A percentile compares a stretch with the other conserved stretches of the same genome.
Conservation (phyloP, 208 protist genomes). For the Acanthamoeba lenticulata region DNA sequence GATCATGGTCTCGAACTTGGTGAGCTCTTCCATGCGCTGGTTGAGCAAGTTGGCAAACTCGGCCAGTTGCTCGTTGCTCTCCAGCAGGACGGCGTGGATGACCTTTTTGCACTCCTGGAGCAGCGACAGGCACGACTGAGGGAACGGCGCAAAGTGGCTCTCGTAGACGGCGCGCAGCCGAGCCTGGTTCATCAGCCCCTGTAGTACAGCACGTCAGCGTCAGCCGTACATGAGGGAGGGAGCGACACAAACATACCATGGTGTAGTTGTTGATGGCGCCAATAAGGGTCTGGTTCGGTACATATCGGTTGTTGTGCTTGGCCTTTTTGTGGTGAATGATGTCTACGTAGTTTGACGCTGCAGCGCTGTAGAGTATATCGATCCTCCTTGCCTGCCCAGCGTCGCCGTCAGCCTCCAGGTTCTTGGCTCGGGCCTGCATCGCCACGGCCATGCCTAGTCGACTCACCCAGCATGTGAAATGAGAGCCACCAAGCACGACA, state of each 20-base stretch:
- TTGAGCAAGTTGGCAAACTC: neutral
- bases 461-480: too few relatives aligned
- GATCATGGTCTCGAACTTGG: neutral
- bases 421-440: neutral
- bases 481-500: neutral
- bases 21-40: neutral
- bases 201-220: too few relatives aligned
- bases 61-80: neutral
- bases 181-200: conserved; percentile 23
- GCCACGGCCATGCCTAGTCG: neutral
- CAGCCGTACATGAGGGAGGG: neutral
- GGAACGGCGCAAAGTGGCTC: conserved; percentile 18
- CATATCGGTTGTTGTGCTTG: conserved; percentile 18
- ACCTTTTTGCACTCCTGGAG: conserved; percentile 17
- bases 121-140: conserved; percentile 36
- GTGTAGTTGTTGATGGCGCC: conserved; percentile 45
- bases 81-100: neutral
- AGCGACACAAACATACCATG: neutral
- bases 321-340: conserved; percentile 6
- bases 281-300: neutral
- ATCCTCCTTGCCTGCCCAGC: neutral
- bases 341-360: neutral
- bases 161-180: neutral
- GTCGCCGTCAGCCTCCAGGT: neutral
- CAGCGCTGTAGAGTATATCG: neutral